Base-by-base conservation (phyloP, 495 filamentous ascomycete genomes). In the Penicillium silybi region DNA sequence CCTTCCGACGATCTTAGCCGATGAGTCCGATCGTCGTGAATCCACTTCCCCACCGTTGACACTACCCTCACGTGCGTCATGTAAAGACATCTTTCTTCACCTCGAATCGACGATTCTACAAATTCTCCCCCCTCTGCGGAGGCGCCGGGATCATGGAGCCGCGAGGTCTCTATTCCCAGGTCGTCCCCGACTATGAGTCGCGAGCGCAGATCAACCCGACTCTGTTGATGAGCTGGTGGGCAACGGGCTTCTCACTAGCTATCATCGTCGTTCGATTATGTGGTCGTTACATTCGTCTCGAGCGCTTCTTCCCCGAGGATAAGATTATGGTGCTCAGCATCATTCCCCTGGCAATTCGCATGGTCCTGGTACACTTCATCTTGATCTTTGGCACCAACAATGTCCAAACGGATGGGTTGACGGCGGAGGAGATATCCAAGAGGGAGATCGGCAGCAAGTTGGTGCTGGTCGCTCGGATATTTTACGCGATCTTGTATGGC, bases 211-310 rank as follows among this genome's bases (percentile, higher is more conserved):
- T 89, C 69, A 86, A 89, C 53, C 84, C 89, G 19, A 90, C 88
- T 0, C 78, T 98, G 37, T 76, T 97, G 46, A 89, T 93, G 60
- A 92, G 87, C 63, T 97, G 90, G 88, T 96, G 93, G 93, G 89
- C 89, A 51, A 95, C 90, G 7, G 74, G 73, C 6, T 93, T 95
- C 63, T 88, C 90, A 27, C 70, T 90, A 42, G 78, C 80, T 34
- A 87, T 96, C 53, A 96, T 98, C 52, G 51, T 90, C 16, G 75
- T 89, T 26, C 81, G 93, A 0, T 66, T 96, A 9, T 69, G 63
- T 48, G 92, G 93, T 19, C 85, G 93, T 35, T 92, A 90, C 63
- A 73, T 90, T 7, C 79, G 93, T 22, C 88, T 86, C 25, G 85
- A 95, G 64, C 81, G 76, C 56, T 77, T 97, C 29, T 97, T 96